phyloP scores from a whole-genome alignment of 2,329 filamentous ascomycete species.

The Colletotrichum sp. region DNA sequence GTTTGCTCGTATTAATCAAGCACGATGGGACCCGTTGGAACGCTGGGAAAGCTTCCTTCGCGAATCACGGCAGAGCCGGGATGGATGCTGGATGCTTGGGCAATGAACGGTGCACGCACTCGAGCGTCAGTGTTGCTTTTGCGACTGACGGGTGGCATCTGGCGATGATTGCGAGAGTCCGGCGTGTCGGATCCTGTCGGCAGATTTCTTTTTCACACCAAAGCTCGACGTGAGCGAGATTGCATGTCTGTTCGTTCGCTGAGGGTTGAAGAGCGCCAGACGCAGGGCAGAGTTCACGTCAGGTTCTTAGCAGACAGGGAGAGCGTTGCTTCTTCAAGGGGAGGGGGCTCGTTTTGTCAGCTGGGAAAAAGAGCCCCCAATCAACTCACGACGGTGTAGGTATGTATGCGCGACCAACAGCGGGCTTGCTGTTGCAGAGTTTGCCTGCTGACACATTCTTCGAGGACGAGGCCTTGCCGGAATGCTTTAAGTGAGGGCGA shows the following conservation, averaged over 20 bases:
- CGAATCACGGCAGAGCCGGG: not conserved
- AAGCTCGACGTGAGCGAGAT: not conserved
- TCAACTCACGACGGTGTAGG: not conserved
- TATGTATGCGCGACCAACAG: not conserved
- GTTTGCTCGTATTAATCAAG: constrained; percentile 16
- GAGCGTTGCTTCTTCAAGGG: not conserved
- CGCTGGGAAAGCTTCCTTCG: not conserved
- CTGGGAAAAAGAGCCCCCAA: not conserved
- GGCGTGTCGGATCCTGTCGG: not conserved
- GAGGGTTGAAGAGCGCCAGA: not conserved
- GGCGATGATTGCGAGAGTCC: not conserved
- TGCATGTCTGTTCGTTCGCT: not conserved
- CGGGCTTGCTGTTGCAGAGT: not conserved
- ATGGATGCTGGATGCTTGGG: not conserved
- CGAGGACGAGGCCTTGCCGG: not conserved
- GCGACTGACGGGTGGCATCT: not conserved
- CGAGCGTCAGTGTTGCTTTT: not conserved
- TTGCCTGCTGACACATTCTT: not conserved
- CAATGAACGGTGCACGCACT: not conserved
- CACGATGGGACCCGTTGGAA: constrained; percentile 8
- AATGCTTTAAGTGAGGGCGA: not conserved
- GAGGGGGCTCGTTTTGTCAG: not conserved
- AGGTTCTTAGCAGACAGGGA: not conserved
- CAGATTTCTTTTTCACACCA: not conserved
- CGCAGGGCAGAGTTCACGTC: not conserved